These are phyloP conservation scores for Sanghuangporus weigelae DNA, from an alignment of 1,284 basidiomycete species.

Conservation along the genomic window DNA sequence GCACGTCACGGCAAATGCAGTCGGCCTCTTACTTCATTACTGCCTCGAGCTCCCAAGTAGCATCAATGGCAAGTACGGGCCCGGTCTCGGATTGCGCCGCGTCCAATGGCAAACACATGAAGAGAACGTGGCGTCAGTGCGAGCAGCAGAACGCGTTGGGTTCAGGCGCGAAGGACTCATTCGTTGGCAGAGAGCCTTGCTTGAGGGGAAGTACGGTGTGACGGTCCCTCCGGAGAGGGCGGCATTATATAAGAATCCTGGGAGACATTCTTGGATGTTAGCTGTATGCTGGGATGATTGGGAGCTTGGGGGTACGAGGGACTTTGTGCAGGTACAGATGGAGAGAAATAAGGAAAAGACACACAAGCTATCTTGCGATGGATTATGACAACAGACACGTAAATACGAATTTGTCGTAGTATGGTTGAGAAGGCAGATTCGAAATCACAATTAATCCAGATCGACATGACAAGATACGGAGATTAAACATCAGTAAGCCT, in stretches of 20 bases:
- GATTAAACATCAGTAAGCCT: no score
- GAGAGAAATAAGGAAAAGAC: not conserved
- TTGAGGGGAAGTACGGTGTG: conserved; percentile 31
- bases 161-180: conserved; percentile 51
- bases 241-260: conserved; percentile 26
- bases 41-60: conserved; percentile 40
- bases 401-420: no score
- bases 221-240: conserved; percentile 25
- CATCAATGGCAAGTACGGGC: conserved; percentile 20
- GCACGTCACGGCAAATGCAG: conserved; percentile 57
- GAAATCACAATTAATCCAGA: no score
- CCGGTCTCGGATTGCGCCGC: conserved; percentile 54
- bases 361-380: no score
- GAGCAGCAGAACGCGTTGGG: conserved; percentile 53
- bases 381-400: no score
- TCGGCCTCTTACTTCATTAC: conserved; percentile 54
- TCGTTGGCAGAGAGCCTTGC: conserved; percentile 49
- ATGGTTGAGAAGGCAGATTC: no score
- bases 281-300: conserved; percentile 62
- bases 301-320: conserved; percentile 30
- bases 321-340: conserved; percentile 10
- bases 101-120: conserved; percentile 57
- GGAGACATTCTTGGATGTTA: conserved; percentile 44
- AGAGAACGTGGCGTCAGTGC: conserved; percentile 44
- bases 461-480: no score